Percentiles rank a stretch among this genome's conserved stretches.
Evolutionary conservation across 306 rosid species (phyloP).

Genomic region (Trifolium pratense): DNA sequence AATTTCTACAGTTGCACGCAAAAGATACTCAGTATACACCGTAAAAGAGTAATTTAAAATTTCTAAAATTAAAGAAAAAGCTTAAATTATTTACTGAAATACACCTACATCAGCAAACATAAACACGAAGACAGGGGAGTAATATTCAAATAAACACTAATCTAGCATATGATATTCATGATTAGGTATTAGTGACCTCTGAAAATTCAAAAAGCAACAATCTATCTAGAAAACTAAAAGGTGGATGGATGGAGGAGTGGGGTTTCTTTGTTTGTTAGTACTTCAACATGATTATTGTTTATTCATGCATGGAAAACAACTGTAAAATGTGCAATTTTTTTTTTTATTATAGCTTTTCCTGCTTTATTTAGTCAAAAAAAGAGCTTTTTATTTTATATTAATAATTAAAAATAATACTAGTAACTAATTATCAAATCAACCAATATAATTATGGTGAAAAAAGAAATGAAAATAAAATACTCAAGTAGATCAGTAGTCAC

Average conservation of each 20-base stretch:
- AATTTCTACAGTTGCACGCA: no score
- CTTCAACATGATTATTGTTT: conserved; percentile 24
- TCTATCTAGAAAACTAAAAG: conserved; percentile 32
- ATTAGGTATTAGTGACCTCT: conserved; percentile 51
- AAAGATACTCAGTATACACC: no score
- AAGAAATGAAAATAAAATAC: neutral
- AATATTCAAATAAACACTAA: conserved; percentile 6
- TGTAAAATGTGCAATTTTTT: conserved; percentile 42
- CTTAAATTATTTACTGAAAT: neutral
- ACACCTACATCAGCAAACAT: conserved; percentile 19
- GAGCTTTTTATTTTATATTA: neutral
- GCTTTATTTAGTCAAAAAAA: no score
- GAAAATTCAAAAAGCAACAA: conserved; percentile 37
- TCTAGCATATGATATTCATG: conserved; percentile 40
- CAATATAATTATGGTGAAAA: conserved; percentile 27
- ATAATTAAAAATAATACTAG: neutral
- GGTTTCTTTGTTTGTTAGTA: conserved; percentile 44
- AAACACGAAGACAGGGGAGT: conserved; percentile 33
- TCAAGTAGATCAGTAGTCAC: neutral
- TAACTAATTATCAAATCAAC: conserved; percentile 2
- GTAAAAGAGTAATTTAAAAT: no score
- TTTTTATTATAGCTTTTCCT: conserved; percentile 10
- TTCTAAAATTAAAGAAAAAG: no score
- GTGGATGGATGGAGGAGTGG: conserved; percentile 11
- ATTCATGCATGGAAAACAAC: conserved; percentile 64